phyloP scores from a whole-genome alignment of 1,139 yeast species.

The Entelexis sorbosivorans region DNA sequence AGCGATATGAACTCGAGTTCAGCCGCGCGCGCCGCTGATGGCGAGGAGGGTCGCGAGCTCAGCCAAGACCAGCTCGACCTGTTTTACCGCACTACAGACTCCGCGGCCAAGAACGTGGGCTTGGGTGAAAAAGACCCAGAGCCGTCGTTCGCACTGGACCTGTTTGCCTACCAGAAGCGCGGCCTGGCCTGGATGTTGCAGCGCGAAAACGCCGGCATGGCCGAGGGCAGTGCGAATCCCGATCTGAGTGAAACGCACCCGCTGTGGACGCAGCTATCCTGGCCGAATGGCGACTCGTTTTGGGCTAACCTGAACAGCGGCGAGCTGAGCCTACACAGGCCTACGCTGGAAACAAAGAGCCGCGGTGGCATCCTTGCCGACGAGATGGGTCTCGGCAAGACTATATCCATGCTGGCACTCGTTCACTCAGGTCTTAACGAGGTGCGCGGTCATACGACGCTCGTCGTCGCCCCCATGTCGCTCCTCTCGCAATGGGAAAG shows the following conservation, averaged over 20 bases:
- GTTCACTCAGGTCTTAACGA: slow-evolving; percentile 38
- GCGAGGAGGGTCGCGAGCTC: slow-evolving; percentile 37
- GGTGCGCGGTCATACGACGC: slow-evolving; percentile 34
- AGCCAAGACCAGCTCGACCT: slow-evolving; percentile 64
- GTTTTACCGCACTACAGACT: slow-evolving; percentile 47
- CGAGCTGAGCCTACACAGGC: slow-evolving; percentile 58
- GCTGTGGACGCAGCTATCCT: slow-evolving; percentile 65
- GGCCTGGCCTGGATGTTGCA: slow-evolving; percentile 76
- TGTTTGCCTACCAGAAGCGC: slow-evolving; percentile 66
- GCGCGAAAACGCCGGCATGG: slow-evolving; percentile 27
- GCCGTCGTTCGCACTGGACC: slow-evolving; percentile 42
- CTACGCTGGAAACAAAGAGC: slow-evolving; percentile 40
- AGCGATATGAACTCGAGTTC: neutral
- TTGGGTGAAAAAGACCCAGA: slow-evolving; percentile 50
- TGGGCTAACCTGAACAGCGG: slow-evolving; percentile 80
- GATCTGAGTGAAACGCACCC: slow-evolving; percentile 50
- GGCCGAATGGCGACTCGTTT: slow-evolving; percentile 51
- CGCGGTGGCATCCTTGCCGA: slow-evolving; percentile 93
- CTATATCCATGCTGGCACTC: slow-evolving; percentile 70
- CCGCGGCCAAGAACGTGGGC: slow-evolving; percentile 25
- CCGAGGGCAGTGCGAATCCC: slow-evolving; percentile 34
- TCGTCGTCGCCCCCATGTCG: slow-evolving; percentile 86
- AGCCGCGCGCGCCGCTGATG: slow-evolving; percentile 18
- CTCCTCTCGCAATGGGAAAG: slow-evolving; percentile 81
- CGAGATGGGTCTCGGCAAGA: slow-evolving; percentile 95